Conservation (phyloP, 1,139 yeast species). For the Kurtzmaniella natalensis region DNA sequence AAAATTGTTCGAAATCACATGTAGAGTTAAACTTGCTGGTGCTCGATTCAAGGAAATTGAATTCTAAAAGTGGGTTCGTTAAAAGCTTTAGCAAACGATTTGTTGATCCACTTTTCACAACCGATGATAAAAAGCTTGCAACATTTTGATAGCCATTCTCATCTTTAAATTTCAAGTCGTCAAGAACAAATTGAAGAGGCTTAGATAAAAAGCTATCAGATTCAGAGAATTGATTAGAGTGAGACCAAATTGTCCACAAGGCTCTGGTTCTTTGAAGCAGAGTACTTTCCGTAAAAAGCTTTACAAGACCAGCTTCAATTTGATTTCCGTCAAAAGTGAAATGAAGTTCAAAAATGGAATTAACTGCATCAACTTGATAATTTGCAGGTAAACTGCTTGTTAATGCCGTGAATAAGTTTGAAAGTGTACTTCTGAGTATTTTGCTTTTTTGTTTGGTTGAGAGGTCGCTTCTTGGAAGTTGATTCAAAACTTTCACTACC, state of each 20-base stretch:
- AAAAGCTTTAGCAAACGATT: conserved; percentile 57
- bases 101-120: conserved; percentile 50
- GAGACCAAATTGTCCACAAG: conserved; percentile 58
- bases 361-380: conserved; percentile 61
- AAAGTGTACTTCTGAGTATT: conserved; percentile 31
- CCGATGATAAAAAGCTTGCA: conserved; percentile 50
- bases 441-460: conserved; percentile 23
- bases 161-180: conserved; percentile 47
- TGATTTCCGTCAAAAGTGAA: conserved; percentile 25
- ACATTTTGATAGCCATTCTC: conserved; percentile 24
- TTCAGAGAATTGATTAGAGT: conserved; percentile 40
- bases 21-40: conserved; percentile 11
- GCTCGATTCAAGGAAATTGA: conserved; percentile 21
- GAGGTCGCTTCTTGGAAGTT: conserved; percentile 23
- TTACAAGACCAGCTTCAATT: conserved; percentile 58
- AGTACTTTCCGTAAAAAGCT: conserved; percentile 36
- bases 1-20: conserved; percentile 57
- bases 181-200: conserved; percentile 68
- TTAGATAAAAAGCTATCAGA: conserved; percentile 48
- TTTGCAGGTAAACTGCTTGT: conserved; percentile 40
- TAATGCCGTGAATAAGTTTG: conserved; percentile 46
- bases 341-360: conserved; percentile 41
- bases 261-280: conserved; percentile 38
- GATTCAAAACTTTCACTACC: conserved; percentile 39
- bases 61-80: conserved; percentile 45